These are phyloP conservation scores for Cercospora brassicicola DNA, from an alignment of 2,329 filamentous ascomycete genomes.

Conservation along the genomic window DNA sequence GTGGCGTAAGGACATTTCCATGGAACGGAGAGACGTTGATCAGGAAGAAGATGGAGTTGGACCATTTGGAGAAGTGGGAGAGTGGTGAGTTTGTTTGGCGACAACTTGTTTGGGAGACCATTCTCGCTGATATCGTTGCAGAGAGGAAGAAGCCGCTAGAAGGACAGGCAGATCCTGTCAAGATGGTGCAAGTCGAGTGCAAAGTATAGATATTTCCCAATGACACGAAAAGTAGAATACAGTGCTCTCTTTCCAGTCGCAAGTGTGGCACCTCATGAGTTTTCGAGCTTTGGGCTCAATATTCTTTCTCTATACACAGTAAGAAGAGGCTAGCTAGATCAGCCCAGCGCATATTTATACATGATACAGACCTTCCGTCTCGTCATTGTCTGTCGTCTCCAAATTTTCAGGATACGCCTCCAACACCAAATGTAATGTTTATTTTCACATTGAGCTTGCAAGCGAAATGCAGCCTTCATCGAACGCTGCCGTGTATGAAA, in stretches of 20 bases:
- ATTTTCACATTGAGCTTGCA: neutral
- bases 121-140: neutral
- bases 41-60: neutral
- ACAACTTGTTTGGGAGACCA: neutral
- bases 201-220: neutral
- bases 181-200: neutral
- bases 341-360: neutral
- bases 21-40: neutral
- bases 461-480: neutral
- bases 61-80: neutral
- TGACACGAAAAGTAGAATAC: neutral
- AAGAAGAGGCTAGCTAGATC: neutral
- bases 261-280: neutral
- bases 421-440: neutral
- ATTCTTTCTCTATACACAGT: neutral
- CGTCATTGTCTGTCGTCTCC: neutral
- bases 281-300: neutral
- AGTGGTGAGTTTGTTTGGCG: neutral
- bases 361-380: conserved; percentile 2
- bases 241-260: neutral
- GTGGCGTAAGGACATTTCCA: neutral
- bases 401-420: neutral
- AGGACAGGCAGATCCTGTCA: neutral
- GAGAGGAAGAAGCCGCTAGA: neutral
- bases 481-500: neutral